A percentile compares a stretch with the other conserved stretches of the same genome.
Evolutionary conservation across 2,329 filamentous ascomycete species (phyloP).

Genomic region (Amauroascus verrucosus): DNA sequence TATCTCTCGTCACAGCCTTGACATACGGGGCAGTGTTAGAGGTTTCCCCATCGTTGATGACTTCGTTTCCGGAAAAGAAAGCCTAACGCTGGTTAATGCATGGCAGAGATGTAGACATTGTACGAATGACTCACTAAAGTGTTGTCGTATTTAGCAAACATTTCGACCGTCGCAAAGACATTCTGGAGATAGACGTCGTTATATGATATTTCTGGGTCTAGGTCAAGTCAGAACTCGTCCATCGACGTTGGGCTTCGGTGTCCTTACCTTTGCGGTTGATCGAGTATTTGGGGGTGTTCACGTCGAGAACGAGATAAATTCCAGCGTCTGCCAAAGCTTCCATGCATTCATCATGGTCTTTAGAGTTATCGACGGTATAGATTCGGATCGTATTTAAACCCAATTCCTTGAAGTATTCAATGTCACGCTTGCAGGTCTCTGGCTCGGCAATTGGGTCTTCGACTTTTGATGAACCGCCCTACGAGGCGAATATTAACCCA

Average conservation of each 20-base stretch:
- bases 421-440: conserved; percentile 63
- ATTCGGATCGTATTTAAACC: conserved; percentile 87
- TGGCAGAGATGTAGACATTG: neutral
- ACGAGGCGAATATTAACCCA: neutral
- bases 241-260: no score
- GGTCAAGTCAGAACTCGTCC: neutral
- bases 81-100: conserved; percentile 33
- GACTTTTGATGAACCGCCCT: conserved; percentile 50
- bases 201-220: conserved; percentile 63
- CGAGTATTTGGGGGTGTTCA: conserved; percentile 85
- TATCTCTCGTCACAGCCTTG: conserved; percentile 69
- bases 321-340: conserved; percentile 64
- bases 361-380: conserved; percentile 82
- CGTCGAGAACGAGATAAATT: conserved; percentile 85
- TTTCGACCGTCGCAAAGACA: conserved; percentile 80
- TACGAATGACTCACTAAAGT: conserved; percentile 47
- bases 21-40: conserved; percentile 61
- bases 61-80: conserved; percentile 75
- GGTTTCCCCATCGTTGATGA: conserved; percentile 59
- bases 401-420: conserved; percentile 69
- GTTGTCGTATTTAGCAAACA: conserved; percentile 73
- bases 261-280: conserved; percentile 54
- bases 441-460: conserved; percentile 67
- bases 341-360: conserved; percentile 80
- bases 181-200: conserved; percentile 76